These are phyloP conservation scores for Sporopachydermia quercuum DNA, from an alignment of 805 yeast species.

Conservation along the genomic window DNA sequence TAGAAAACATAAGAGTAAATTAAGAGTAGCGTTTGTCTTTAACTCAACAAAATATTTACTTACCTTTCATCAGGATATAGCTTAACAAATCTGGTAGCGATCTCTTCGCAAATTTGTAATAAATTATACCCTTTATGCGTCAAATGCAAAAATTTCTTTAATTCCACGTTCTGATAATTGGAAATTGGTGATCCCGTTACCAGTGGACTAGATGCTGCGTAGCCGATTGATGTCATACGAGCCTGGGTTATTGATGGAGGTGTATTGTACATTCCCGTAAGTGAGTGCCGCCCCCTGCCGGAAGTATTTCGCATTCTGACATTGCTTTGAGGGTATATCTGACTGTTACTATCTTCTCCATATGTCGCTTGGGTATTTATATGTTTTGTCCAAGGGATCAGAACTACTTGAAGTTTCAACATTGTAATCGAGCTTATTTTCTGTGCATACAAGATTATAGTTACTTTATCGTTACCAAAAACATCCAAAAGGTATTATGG, in stretches of 20 bases:
- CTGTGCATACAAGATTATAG: neutral
- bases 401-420: constrained; percentile 30
- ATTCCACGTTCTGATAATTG: constrained; percentile 15
- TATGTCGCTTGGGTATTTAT: too few relatives aligned
- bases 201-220: constrained; percentile 5
- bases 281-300: constrained; percentile 11
- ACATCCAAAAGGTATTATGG: neutral
- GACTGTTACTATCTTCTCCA: too few relatives aligned
- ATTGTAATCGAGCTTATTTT: constrained; percentile 10
- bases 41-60: too few relatives aligned
- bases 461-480: neutral
- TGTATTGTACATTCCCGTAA: constrained; percentile 15
- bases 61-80: constrained; percentile 47
- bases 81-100: constrained; percentile 38
- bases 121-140: constrained; percentile 34
- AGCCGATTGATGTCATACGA: constrained; percentile 1
- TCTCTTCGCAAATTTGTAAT: constrained; percentile 34
- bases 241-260: constrained; percentile 10
- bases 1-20: neutral
- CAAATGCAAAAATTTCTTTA: constrained; percentile 48
- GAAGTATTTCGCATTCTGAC: too few relatives aligned
- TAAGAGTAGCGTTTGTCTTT: too few relatives aligned
- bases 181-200: constrained; percentile 9
- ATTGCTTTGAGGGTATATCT: too few relatives aligned
- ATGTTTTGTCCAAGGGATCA: too few relatives aligned